Evolutionary conservation across 2,329 filamentous ascomycete species (phyloP), one percentile per base, ranked within the genome.

Genomic region (Neonectria faginata): DNA sequence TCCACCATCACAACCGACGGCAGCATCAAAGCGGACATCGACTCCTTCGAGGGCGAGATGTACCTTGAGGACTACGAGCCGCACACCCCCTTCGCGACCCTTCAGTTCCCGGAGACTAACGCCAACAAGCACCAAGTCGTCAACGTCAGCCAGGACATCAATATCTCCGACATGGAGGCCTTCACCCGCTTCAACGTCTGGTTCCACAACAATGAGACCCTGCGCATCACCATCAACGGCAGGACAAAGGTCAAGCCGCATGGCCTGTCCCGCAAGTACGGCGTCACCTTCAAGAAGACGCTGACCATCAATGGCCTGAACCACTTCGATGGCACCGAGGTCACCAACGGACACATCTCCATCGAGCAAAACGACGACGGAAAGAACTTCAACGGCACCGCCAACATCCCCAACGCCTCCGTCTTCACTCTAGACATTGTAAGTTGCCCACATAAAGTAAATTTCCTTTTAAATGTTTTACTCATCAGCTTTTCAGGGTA

Each of bases 371-470:
- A 81, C 58, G 66, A 74, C 10, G 79, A 84, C 57, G 83, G 81
- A 22, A 82, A 84, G 74, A 92, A 91, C 79, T 89, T 92, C 78
- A 79, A 83, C 56, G 89, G 84, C 69, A 84, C 80, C 14, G 84
- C 85, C 62, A 80, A 81, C 61, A 89, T 92, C 55, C 88, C 88
- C 68, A 92, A 92, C 76, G 84, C 82, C 7, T 90, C 89, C 1
- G 78, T 86, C 56, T 83, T 90, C 73, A 87, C 84, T n/a, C 82
- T 92, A 57, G 85, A 90, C 36, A 85, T 92, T 71, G 87, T 88
- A 79, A 79, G 85, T 80, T 20, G 9, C 48, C 48, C 29, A 11
- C 48, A 11, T 8, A 9, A 33, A 50, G 3, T 33, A 52, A 52
- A 2, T 14, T 60, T 44, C 45, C 20, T 12, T 27, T 25, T 56